These are phyloP conservation scores for Chaetomium fimeti DNA, from an alignment of 495 filamentous ascomycete genomes.

Conservation along the genomic window DNA sequence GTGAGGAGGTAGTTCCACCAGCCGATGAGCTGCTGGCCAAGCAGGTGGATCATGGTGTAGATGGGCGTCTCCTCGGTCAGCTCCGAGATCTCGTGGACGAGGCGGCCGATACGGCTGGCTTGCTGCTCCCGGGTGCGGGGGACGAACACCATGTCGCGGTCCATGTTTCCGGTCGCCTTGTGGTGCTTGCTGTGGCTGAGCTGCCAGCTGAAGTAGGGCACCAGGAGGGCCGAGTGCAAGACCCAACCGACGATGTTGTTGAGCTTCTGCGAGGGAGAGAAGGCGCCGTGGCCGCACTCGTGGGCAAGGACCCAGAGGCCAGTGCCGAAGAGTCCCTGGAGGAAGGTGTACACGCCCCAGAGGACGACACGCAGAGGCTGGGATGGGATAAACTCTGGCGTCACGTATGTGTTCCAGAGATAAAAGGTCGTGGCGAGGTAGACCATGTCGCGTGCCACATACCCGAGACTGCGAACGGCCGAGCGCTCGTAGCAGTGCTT, in stretches of 20 bases:
- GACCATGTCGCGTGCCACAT: slow-evolving; percentile 68
- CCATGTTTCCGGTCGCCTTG: slow-evolving; percentile 92
- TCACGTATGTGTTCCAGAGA: slow-evolving; percentile 62
- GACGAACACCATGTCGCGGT: slow-evolving; percentile 96
- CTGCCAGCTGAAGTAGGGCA: slow-evolving; percentile 92
- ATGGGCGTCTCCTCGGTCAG: slow-evolving; percentile 93
- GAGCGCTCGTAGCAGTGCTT: slow-evolving; percentile 78
- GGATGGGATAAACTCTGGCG: slow-evolving; percentile 59
- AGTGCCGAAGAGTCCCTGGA: slow-evolving; percentile 75
- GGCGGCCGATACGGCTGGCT: slow-evolving; percentile 64
- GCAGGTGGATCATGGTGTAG: slow-evolving; percentile 64
- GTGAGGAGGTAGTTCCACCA: slow-evolving; percentile 83
- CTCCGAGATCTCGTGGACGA: slow-evolving; percentile 78
- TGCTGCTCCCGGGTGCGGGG: slow-evolving; percentile 79
- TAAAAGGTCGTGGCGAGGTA: slow-evolving; percentile 64
- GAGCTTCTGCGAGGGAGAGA: slow-evolving; percentile 73
- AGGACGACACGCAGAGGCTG: slow-evolving; percentile 53
- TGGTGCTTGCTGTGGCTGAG: slow-evolving; percentile 92
- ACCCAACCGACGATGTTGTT: slow-evolving; percentile 87
- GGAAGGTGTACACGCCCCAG: slow-evolving; percentile 69
- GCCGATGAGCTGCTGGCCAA: slow-evolving; percentile 83
- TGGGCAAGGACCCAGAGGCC: slow-evolving; percentile 84
- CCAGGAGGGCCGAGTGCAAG: slow-evolving; percentile 76
- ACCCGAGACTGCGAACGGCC: slow-evolving; percentile 57
- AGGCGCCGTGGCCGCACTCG: slow-evolving; percentile 85